These are phyloP conservation scores for Rubia yunnanensis DNA, from an alignment of 257 asterid genomes.

Conservation along the genomic window DNA sequence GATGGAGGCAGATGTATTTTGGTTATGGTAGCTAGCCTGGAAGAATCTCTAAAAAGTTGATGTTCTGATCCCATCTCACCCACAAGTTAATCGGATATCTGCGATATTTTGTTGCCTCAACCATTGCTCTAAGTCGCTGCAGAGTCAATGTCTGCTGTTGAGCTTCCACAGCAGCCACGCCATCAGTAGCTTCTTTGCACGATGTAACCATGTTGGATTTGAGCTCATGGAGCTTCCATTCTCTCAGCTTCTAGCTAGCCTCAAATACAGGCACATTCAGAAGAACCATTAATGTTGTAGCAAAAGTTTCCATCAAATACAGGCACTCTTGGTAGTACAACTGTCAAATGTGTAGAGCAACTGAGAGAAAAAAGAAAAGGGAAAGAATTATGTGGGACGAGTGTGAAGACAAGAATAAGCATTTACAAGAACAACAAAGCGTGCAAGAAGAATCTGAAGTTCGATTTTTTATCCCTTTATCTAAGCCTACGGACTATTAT, in stretches of 20 bases:
- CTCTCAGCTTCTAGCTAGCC: not conserved
- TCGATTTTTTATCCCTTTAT: conserved; percentile 51
- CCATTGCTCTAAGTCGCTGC: not conserved
- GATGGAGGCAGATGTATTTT: no score
- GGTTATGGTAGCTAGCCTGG: no score
- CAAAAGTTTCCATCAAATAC: no score
- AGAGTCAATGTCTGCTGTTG: not conserved
- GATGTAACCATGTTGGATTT: not conserved
- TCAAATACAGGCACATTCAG: no score
- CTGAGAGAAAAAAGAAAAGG: conserved; percentile 10
- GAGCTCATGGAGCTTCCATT: not conserved
- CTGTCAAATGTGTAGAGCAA: no score
- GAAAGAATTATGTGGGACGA: conserved; percentile 68
- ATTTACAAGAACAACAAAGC: conserved; percentile 15
- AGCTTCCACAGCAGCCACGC: not conserved
- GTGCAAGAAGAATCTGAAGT: conserved; percentile 35
- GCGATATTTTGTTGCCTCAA: not conserved
- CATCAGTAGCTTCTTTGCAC: not conserved
- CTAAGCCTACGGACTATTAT: conserved; percentile 85
- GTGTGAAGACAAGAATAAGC: conserved; percentile 31
- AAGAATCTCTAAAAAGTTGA: no score
- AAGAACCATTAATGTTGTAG: no score
- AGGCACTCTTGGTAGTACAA: no score
- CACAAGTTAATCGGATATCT: not conserved
- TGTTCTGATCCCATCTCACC: no score